Percentiles rank a stretch among this genome's conserved stretches.
Evolutionary conservation across 2,329 filamentous ascomycete genomes (phyloP).

Genomic region (Diplodia intermedia): DNA sequence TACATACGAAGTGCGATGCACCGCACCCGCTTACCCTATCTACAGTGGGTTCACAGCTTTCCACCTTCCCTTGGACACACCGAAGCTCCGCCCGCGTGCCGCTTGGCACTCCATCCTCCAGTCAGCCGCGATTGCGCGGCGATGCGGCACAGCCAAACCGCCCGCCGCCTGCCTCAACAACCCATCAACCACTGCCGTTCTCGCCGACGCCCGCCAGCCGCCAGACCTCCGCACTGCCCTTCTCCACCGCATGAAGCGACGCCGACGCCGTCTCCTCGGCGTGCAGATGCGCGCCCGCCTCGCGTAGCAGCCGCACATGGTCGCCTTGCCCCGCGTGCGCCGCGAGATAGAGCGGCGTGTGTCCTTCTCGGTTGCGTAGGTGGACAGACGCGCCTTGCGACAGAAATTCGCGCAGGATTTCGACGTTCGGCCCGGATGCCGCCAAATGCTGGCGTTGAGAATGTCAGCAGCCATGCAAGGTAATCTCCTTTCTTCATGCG

Average conservation of each 20-base stretch:
- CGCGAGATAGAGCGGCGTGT: slow-evolving; percentile 66
- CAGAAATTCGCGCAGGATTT: slow-evolving; percentile 63
- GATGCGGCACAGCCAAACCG: slow-evolving; percentile 6
- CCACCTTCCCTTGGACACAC: slow-evolving; percentile 14
- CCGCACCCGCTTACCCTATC: slow-evolving; percentile 1
- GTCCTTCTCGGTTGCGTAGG: slow-evolving; percentile 63
- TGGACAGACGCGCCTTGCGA: slow-evolving; percentile 65
- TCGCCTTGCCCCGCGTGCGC: slow-evolving; percentile 62
- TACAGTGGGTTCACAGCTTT: slow-evolving; percentile 23
- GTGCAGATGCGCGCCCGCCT: slow-evolving; percentile 66
- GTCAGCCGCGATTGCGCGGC: slow-evolving; percentile 4
- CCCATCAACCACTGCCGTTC: slow-evolving; percentile 25
- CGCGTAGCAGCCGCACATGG: slow-evolving; percentile 61
- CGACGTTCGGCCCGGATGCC: slow-evolving; percentile 61
- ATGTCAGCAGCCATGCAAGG: slow-evolving; percentile 31
- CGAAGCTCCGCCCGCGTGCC: neutral
- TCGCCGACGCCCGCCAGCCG: slow-evolving; percentile 35
- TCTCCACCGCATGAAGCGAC: slow-evolving; percentile 50
- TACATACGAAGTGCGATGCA: no score
- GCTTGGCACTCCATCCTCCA: slow-evolving; percentile 16
- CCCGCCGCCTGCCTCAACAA: neutral
- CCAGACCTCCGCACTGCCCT: slow-evolving; percentile 48
- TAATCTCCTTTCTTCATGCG: slow-evolving; percentile 27
- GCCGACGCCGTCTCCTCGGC: slow-evolving; percentile 62
- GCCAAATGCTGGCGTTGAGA: slow-evolving; percentile 59